phyloP scores from a whole-genome alignment of 2,329 filamentous ascomycete species.

The Alternaria panax region DNA sequence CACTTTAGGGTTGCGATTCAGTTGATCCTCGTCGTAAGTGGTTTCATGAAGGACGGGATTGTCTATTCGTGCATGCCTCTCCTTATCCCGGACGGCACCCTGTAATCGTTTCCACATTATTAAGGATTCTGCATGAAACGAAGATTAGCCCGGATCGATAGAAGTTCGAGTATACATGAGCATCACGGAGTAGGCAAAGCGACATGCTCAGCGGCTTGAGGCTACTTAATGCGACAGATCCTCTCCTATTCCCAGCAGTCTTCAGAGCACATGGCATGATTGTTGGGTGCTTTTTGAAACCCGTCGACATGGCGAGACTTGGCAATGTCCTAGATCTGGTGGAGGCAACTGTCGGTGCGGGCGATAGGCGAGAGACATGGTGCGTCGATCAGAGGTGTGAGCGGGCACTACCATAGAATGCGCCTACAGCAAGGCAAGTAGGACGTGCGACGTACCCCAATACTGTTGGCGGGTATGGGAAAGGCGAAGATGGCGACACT shows the following conservation, averaged over 20 bases:
- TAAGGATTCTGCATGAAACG: constrained; percentile 33
- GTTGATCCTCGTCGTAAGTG: constrained; percentile 55
- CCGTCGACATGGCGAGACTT: constrained; percentile 4
- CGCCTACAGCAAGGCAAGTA: not conserved
- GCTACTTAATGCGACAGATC: not conserved
- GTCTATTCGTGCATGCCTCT: constrained; percentile 50
- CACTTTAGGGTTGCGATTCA: constrained; percentile 47
- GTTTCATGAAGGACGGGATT: constrained; percentile 57
- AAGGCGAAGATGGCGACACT: not conserved
- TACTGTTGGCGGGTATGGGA: not conserved
- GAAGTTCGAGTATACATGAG: constrained; percentile 13
- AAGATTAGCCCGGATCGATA: constrained; percentile 30
- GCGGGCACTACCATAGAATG: not conserved
- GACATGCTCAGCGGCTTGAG: not conserved
- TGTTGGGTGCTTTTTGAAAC: not conserved
- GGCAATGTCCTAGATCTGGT: not conserved
- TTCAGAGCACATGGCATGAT: not conserved
- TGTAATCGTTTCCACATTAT: constrained; percentile 64
- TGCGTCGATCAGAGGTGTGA: constrained; percentile 7
- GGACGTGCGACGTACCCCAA: not conserved
- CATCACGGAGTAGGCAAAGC: constrained; percentile 9
- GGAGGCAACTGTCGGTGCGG: not conserved
- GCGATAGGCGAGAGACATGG: constrained; percentile 10
- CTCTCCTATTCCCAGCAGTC: not conserved
- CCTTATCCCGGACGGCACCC: constrained; percentile 52